Percentiles rank a stretch among this genome's conserved stretches.
phyloP scores from a whole-genome alignment of 441 rosid genomes.

The Manihot esculenta region DNA sequence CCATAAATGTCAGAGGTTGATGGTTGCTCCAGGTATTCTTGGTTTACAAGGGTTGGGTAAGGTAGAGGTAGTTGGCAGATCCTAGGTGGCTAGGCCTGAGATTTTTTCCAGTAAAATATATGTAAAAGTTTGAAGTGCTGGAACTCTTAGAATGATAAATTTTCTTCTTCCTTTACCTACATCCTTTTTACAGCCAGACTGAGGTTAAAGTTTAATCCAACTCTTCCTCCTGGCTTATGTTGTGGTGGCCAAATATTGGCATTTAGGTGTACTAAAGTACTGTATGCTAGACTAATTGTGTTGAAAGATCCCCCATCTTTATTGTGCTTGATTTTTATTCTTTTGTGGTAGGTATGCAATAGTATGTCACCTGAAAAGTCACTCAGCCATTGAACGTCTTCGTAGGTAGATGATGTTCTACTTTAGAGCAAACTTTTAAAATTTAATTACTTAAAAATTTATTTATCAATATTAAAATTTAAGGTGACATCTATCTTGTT shows the following conservation, averaged over 20 bases:
- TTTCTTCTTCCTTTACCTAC: background rate
- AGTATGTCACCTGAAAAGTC: slow-evolving; percentile 70
- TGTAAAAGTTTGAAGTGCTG: background rate
- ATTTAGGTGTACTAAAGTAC: background rate
- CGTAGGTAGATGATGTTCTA: slow-evolving; percentile 54
- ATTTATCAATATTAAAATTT: background rate
- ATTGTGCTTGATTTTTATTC: background rate
- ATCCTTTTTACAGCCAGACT: background rate
- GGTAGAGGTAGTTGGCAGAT: background rate
- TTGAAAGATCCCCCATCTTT: background rate
- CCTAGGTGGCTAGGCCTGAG: background rate
- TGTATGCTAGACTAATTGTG: background rate
- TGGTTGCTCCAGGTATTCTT: background rate
- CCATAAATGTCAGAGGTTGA: background rate
- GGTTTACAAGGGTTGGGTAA: background rate
- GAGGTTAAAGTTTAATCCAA: background rate
- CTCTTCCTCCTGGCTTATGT: background rate
- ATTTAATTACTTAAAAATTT: background rate
- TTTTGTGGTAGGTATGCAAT: slow-evolving; percentile 65
- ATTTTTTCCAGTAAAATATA: background rate
- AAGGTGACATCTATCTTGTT: slow-evolving; percentile 22
- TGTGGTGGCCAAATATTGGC: background rate
- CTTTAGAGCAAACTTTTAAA: background rate
- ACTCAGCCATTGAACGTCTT: slow-evolving; percentile 81
- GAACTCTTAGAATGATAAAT: background rate